phyloP scores from a whole-genome alignment of 176 grass and related monocot species.

The Musa troglodytarum region DNA sequence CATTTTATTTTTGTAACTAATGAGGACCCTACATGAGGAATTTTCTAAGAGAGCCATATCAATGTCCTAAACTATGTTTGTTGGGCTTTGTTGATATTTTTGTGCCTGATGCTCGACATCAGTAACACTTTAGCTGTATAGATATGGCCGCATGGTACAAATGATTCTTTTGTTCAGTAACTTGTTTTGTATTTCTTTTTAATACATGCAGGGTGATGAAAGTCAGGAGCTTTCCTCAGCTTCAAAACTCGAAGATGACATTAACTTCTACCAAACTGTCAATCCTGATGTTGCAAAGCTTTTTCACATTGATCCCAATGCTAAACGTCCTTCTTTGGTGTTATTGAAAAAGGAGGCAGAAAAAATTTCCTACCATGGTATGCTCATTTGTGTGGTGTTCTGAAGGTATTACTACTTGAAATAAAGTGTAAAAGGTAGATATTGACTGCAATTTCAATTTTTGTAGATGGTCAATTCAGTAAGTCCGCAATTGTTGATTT shows the following conservation, averaged over 20 bases:
- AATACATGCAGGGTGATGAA: slow-evolving; percentile 47
- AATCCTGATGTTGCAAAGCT: slow-evolving; percentile 69
- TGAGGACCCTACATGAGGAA: no score
- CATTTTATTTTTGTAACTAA: no score
- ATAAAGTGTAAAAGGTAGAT: neutral
- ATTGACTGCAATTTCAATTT: neutral
- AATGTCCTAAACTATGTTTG: no score
- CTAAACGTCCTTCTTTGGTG: slow-evolving; percentile 56
- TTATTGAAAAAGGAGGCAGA: slow-evolving; percentile 87
- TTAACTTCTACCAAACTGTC: slow-evolving; percentile 78
- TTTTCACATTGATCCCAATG: slow-evolving; percentile 64
- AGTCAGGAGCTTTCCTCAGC: slow-evolving; percentile 69
- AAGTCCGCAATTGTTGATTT: slow-evolving; percentile 60
- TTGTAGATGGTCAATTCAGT: slow-evolving; percentile 68
- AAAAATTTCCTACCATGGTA: slow-evolving; percentile 79
- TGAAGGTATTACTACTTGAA: neutral
- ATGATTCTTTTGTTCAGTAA: neutral
- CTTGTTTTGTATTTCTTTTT: slow-evolving; percentile 12
- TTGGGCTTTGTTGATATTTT: no score
- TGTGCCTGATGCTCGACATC: no score
- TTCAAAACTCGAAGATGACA: slow-evolving; percentile 68
- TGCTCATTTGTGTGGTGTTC: neutral
- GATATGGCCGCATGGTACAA: no score
- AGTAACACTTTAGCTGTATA: no score
- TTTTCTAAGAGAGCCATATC: no score